A percentile compares a stretch with the other conserved stretches of the same genome.
Conservation (phyloP, 2,329 filamentous ascomycete species). For the Coniochaeta sp. region DNA sequence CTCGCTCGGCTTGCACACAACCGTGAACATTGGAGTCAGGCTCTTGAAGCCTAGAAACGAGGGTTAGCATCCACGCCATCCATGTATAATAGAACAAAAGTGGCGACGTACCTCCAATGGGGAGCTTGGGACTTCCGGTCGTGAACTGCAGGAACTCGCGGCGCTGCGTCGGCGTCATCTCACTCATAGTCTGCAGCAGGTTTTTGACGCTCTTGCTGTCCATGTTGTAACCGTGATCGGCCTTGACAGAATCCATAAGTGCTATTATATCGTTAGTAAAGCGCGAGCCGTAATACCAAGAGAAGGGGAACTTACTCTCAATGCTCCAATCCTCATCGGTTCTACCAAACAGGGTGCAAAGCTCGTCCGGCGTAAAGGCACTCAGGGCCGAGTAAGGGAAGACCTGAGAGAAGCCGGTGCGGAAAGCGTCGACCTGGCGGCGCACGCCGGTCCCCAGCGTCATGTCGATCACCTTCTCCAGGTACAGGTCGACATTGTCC, state of each 20-base stretch:
- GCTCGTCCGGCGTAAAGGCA: constrained; percentile 89
- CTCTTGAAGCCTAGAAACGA: constrained; percentile 74
- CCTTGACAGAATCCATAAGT: constrained; percentile 96
- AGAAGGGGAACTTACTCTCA: constrained; percentile 64
- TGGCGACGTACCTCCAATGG: constrained; percentile 76
- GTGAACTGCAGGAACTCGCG: constrained; percentile 97
- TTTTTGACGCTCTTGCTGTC: constrained; percentile 95
- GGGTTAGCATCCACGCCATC: neutral
- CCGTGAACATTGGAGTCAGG: constrained; percentile 96
- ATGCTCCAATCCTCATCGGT: constrained; percentile 96
- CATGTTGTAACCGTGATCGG: constrained; percentile 97
- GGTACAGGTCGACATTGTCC: constrained; percentile 82
- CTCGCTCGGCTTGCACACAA: constrained; percentile 98
- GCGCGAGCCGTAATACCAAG: neutral
- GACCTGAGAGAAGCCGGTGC: constrained; percentile 84
- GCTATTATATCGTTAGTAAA: constrained; percentile 41
- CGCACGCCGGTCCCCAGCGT: constrained; percentile 85
- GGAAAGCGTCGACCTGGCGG: constrained; percentile 85
- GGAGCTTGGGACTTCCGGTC: constrained; percentile 94
- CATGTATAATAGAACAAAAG: constrained; percentile 18
- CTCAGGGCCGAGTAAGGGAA: constrained; percentile 91
- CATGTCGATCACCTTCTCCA: constrained; percentile 85
- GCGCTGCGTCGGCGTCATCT: constrained; percentile 65
- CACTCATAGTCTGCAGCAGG: constrained; percentile 88
- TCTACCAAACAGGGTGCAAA: constrained; percentile 89